Evolutionary conservation across 805 yeast genomes (phyloP), one percentile per base, ranked within the genome.

Genomic region (Wickerhamiella allomyrinae): DNA sequence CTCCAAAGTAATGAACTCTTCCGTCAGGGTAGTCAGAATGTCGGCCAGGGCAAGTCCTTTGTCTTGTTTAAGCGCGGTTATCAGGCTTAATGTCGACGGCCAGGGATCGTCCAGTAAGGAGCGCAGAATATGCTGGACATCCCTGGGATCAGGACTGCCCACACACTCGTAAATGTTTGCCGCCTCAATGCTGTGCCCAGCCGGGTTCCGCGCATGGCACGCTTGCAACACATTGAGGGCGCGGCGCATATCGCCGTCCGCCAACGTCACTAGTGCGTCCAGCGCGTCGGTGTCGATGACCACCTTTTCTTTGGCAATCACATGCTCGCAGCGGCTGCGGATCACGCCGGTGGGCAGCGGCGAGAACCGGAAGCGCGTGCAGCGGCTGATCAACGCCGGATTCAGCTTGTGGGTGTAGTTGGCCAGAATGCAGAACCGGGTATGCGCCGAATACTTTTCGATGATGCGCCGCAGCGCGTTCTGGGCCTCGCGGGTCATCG

Each of bases 401-500:
- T 89, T 89, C 53, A 91, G 66, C 56, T 91, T 91, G 66, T 91
- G 96, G 2, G 95, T 78, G 64, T 91, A 91, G 59, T 91, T 91
- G 38, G 98, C 97, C 55, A 91, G 67, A 37, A 91, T 85, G 63
- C 96, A 87, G 60, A 89, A 89, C 49, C 97, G 71, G n/a, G 95
- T 85, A 60, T 86, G 87, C 54, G 84, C 81, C 19, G 96, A 85
- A 57, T 86, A 89, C 57, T 82, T 85, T 58, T 89, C 97, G 57
- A 89, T 89, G 54, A 79, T 89, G 61, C 98, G 73, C 64, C 98
- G 75, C 49, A 91, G 68, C 1, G 98, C 98, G 42, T 86, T 75
- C 58, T 91, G 98, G 0, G 98, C 98, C 53, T 85, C 96, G 34
- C 84, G 73, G 8, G 98, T 91, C 96, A 91, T 91, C 10, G 95